phyloP scores from a whole-genome alignment of 768 basidiomycete species.

The Coprinellus micaceus region DNA sequence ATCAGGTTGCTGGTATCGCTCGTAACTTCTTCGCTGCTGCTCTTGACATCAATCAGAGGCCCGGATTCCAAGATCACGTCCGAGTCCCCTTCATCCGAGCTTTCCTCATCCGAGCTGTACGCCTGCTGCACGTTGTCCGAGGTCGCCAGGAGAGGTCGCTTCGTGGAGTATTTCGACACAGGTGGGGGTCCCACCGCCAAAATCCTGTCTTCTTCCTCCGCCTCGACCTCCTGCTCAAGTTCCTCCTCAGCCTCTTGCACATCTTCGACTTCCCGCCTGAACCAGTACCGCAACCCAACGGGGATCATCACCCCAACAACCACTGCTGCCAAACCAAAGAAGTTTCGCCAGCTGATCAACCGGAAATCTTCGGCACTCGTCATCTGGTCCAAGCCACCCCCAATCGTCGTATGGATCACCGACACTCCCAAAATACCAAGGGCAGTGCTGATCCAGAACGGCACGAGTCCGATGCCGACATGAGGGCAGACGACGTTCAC shows the following conservation, averaged over 20 bases:
- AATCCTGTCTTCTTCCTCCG: slow-evolving; percentile 41
- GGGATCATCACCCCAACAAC: slow-evolving; percentile 92
- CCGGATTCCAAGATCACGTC: slow-evolving; percentile 77
- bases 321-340: slow-evolving; percentile 78
- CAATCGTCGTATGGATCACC: slow-evolving; percentile 94
- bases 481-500: slow-evolving; percentile 92
- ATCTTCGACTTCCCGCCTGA: slow-evolving; percentile 57
- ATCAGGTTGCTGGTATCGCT: slow-evolving; percentile 19
- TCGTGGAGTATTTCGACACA: slow-evolving; percentile 14
- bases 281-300: slow-evolving; percentile 83
- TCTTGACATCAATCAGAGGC: slow-evolving; percentile 39
- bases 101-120: slow-evolving; percentile 39
- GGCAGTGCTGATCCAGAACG: slow-evolving; percentile 90
- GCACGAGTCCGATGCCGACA: slow-evolving; percentile 77
- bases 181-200: slow-evolving; percentile 54
- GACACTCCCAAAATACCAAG: slow-evolving; percentile 87
- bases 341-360: slow-evolving; percentile 88
- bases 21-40: no score
- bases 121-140: slow-evolving; percentile 27
- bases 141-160: slow-evolving; percentile 25
- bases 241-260: slow-evolving; percentile 27
- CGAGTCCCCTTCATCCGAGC: no score
- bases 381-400: slow-evolving; percentile 92
- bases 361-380: slow-evolving; percentile 91
- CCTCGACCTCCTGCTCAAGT: slow-evolving; percentile 9